Percentiles rank a stretch among this genome's conserved stretches.
Evolutionary conservation across 352 stramenopile species (phyloP).

Genomic region (Phytophthora citricola): DNA sequence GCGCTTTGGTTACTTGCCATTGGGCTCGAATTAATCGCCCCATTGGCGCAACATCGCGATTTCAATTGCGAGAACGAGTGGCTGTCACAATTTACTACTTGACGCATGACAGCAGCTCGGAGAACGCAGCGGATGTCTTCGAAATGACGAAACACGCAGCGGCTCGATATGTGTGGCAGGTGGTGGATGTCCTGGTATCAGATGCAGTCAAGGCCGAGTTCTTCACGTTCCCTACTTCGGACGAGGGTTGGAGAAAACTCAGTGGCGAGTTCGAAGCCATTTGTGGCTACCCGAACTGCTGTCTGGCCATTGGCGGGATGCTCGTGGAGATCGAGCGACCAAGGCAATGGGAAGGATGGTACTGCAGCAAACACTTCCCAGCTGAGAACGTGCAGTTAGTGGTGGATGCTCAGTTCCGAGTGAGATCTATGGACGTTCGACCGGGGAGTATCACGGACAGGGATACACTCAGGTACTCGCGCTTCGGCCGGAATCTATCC

Average conservation of each 20-base stretch:
- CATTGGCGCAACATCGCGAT: neutral
- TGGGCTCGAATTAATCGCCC: constrained; percentile 6
- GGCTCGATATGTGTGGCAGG: constrained; percentile 27
- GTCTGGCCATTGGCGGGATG: constrained; percentile 28
- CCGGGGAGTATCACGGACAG: constrained; percentile 25
- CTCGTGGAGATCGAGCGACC: constrained; percentile 31
- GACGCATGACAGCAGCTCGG: constrained; percentile 7
- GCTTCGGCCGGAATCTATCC: constrained; percentile 19
- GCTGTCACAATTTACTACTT: constrained; percentile 25
- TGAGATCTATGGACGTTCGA: constrained; percentile 31
- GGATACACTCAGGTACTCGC: constrained; percentile 24
- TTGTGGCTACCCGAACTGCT: constrained; percentile 30
- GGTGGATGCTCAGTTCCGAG: constrained; percentile 28
- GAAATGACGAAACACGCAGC: constrained; percentile 11
- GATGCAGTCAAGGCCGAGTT: constrained; percentile 22
- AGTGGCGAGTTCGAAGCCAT: constrained; percentile 26
- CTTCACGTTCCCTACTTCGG: constrained; percentile 15
- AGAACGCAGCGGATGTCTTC: constrained; percentile 7
- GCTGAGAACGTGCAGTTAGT: constrained; percentile 36
- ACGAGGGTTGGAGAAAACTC: constrained; percentile 22
- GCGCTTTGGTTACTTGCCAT: constrained; percentile 7
- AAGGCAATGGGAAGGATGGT: constrained; percentile 28
- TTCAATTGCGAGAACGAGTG: constrained; percentile 17
- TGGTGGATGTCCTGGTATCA: constrained; percentile 26
- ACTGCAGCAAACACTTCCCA: constrained; percentile 26